Evolutionary conservation across 129 eudicot species (phyloP).

Genomic region (Gnaphalium uliginosum): DNA sequence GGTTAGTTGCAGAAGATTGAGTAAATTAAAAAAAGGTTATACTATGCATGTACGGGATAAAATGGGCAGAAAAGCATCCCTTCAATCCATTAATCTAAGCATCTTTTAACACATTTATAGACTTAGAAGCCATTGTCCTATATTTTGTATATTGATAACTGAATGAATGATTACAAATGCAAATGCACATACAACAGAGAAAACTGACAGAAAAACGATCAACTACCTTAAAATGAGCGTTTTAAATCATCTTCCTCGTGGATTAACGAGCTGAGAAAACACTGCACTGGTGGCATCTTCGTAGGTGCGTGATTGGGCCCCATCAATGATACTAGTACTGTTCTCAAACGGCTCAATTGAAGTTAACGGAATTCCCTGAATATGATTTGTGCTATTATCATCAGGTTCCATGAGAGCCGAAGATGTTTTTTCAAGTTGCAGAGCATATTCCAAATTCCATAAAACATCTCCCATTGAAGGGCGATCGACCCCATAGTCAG

Average conservation of each 20-base stretch:
- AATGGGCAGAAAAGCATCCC: not conserved
- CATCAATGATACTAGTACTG: conserved; percentile 33
- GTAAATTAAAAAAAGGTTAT: not conserved
- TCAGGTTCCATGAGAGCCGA: conserved; percentile 34
- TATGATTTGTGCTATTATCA: conserved; percentile 45
- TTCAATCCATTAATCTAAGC: not conserved
- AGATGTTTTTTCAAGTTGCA: conserved; percentile 75
- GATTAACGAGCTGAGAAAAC: conserved; percentile 48
- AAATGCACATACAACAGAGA: conserved; percentile 21
- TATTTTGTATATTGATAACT: not conserved
- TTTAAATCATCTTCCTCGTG: conserved; percentile 45
- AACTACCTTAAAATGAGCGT: not conserved
- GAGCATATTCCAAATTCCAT: conserved; percentile 75
- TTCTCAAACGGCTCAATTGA: conserved; percentile 69
- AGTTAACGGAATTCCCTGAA: conserved; percentile 61
- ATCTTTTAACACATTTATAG: not conserved
- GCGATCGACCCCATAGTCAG: conserved; percentile 66
- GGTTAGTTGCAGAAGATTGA: not conserved
- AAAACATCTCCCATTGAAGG: conserved; percentile 86
- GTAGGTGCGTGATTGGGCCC: conserved; percentile 28
- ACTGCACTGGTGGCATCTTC: conserved; percentile 47
- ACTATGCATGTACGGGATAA: not conserved
- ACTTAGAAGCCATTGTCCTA: not conserved
- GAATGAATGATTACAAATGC: conserved; percentile 16
- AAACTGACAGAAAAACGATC: not conserved